phyloP scores from a whole-genome alignment of 129 eudicot genomes.

The Artemisia tridentata region DNA sequence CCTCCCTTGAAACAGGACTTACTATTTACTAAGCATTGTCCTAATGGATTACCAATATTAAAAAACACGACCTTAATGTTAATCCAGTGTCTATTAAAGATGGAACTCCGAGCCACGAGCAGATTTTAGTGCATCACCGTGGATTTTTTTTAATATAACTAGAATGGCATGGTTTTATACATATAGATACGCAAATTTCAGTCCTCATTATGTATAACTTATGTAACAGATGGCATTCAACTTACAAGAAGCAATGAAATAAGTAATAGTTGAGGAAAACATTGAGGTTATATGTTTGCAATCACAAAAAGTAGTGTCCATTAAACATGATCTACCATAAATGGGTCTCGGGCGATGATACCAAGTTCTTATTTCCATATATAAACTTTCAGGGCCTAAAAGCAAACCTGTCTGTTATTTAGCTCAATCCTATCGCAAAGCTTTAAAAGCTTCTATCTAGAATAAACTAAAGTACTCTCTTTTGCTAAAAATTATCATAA shows the following conservation, averaged over 20 bases:
- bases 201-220: background rate
- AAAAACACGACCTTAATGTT: background rate
- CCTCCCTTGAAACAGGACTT: background rate
- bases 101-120: background rate
- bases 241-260: slow-evolving; percentile 11
- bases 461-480: background rate
- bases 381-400: too few relatives aligned
- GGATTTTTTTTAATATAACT: background rate
- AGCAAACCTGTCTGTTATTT: background rate
- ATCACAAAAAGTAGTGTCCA: background rate
- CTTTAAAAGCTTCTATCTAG: slow-evolving; percentile 4
- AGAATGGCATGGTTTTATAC: background rate
- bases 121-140: background rate
- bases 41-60: background rate
- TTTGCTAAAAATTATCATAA: background rate
- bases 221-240: background rate
- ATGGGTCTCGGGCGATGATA: too few relatives aligned
- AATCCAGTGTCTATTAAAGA: background rate
- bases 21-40: background rate
- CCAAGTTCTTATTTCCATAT: too few relatives aligned
- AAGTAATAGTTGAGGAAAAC: background rate
- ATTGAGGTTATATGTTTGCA: slow-evolving; percentile 3
- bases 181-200: background rate
- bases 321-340: slow-evolving; percentile 12
- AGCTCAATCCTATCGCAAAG: slow-evolving; percentile 16